phyloP scores from a whole-genome alignment of 306 rosid genomes.

The Castanea crenata region DNA sequence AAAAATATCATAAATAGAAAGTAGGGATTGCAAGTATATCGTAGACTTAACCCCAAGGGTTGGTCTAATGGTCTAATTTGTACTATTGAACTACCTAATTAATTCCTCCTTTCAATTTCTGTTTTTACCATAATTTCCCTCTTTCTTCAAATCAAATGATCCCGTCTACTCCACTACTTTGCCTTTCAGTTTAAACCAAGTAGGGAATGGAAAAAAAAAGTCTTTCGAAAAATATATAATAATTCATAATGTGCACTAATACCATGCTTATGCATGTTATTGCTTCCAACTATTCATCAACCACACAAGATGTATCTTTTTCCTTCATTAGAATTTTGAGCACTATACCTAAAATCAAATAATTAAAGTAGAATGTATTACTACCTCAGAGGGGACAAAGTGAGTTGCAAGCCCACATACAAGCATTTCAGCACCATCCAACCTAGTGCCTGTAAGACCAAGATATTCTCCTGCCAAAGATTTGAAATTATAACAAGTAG shows the following conservation, averaged over 20 bases:
- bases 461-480: conserved; percentile 84
- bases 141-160: too few species aligned
- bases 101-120: neutral
- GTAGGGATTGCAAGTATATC: too few species aligned
- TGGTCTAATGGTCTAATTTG: too few species aligned
- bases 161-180: too few species aligned
- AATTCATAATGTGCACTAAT: neutral
- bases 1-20: too few species aligned
- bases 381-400: conserved; percentile 74
- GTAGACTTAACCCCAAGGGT: neutral
- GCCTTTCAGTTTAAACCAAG: too few species aligned
- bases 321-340: neutral
- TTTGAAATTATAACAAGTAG: conserved; percentile 17
- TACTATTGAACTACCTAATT: neutral
- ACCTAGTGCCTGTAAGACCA: conserved; percentile 86
- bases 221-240: too few species aligned
- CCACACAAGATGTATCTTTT: neutral
- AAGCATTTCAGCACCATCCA: conserved; percentile 98
- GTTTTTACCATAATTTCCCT: too few species aligned
- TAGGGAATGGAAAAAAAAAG: too few species aligned
- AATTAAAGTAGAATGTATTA: conserved; percentile 14
- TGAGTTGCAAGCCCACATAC: conserved; percentile 95
- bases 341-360: neutral
- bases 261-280: neutral
- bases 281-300: neutral